Evolutionary conservation across 2,329 filamentous ascomycete species (phyloP).

Genomic region (Aspergillus sp.): DNA sequence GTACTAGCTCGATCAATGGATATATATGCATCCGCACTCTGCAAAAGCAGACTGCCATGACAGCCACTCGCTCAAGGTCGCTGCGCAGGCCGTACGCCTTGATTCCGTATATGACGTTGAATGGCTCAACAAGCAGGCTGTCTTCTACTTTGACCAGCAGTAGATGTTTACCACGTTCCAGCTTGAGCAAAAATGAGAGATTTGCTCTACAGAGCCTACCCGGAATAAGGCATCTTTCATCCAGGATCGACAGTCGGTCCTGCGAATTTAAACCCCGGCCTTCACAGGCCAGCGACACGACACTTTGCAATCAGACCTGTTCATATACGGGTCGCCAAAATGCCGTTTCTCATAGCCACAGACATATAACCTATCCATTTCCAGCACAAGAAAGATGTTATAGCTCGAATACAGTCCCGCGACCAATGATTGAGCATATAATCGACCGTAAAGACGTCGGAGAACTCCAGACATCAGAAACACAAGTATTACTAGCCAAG

Average conservation of each 20-base stretch:
- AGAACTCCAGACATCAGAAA: neutral
- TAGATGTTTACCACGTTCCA: too few species aligned
- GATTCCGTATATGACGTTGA: neutral
- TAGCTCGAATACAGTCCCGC: neutral
- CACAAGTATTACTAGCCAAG: neutral
- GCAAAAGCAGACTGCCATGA: neutral
- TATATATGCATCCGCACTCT: neutral
- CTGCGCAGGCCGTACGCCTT: neutral
- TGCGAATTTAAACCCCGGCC: neutral
- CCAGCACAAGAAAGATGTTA: neutral
- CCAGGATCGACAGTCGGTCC: neutral
- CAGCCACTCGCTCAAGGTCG: neutral
- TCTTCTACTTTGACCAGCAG: neutral
- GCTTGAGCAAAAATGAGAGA: neutral
- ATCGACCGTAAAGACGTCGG: neutral
- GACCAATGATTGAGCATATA: neutral
- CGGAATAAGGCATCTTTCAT: neutral
- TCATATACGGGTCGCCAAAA: neutral
- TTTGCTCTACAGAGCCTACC: neutral
- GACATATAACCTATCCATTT: neutral
- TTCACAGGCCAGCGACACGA: neutral
- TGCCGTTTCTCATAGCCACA: neutral
- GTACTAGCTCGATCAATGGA: neutral
- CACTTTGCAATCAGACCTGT: neutral
- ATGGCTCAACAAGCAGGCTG: neutral